phyloP scores from a whole-genome alignment of 306 rosid species.

The Crotalaria pallida region DNA sequence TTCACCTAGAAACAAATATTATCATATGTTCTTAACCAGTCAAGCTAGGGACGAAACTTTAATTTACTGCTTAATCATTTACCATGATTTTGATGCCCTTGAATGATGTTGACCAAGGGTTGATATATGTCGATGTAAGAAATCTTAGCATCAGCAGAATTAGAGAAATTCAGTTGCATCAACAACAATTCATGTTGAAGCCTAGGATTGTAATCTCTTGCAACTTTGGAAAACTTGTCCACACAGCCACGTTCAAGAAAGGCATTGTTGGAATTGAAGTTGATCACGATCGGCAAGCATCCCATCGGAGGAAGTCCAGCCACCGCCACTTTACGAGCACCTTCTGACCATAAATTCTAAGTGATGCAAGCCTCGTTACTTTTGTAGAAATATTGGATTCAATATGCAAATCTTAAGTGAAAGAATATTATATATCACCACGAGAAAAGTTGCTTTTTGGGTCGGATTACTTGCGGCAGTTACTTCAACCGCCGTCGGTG shows the following conservation, averaged over 20 bases:
- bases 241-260: constrained; percentile 38
- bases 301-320: constrained; percentile 73
- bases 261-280: constrained; percentile 23
- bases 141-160: constrained; percentile 19
- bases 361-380: not conserved
- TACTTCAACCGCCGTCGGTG: too few relatives aligned
- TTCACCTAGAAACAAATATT: not conserved
- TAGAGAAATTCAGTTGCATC: constrained; percentile 37
- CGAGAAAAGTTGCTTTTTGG: too few relatives aligned
- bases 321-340: constrained; percentile 49
- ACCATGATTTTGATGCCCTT: constrained; percentile 30
- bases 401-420: too few relatives aligned
- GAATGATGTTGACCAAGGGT: constrained; percentile 43
- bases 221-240: constrained; percentile 43
- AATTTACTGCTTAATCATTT: not conserved
- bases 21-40: too few relatives aligned
- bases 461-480: too few relatives aligned
- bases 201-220: constrained; percentile 42
- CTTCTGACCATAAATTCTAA: constrained; percentile 53
- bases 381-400: too few relatives aligned
- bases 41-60: not conserved
- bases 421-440: too few relatives aligned
- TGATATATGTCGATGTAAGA: constrained; percentile 47
- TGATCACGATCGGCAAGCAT: constrained; percentile 58
- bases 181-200: constrained; percentile 45